A percentile compares a stretch with the other conserved stretches of the same genome.
Conservation (phyloP, 78 protist genomes). For the Cavenderia fasciculata region DNA sequence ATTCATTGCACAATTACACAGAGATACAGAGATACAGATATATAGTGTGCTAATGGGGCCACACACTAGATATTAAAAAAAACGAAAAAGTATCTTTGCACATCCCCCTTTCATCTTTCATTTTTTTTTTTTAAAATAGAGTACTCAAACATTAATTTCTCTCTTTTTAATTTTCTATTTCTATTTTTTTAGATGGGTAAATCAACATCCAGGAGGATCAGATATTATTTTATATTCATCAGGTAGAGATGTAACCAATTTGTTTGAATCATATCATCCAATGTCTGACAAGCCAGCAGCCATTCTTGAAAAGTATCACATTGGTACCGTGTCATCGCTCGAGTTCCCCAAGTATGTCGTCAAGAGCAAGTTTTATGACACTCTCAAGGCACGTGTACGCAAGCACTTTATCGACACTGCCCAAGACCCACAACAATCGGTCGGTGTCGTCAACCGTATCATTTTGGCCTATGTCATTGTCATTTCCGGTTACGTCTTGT, state of each 20-base stretch:
- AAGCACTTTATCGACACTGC: conserved; percentile 7
- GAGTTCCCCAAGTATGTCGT: conserved; percentile 39
- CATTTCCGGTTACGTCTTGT: background rate
- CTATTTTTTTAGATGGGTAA: conserved; percentile 44
- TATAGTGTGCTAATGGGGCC: too few species aligned
- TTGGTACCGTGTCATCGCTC: conserved; percentile 25
- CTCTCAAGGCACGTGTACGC: conserved; percentile 28
- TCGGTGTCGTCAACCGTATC: conserved; percentile 6
- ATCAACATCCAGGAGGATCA: conserved; percentile 53
- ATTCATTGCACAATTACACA: too few species aligned
- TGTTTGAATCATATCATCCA: conserved; percentile 54
- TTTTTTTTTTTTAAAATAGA: too few species aligned
- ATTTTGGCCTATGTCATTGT: background rate
- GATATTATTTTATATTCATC: conserved; percentile 22
- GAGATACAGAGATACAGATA: too few species aligned
- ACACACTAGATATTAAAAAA: too few species aligned
- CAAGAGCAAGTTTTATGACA: conserved; percentile 14
- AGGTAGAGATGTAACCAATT: conserved; percentile 50
- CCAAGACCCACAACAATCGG: conserved; percentile 46
- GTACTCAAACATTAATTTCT: too few species aligned
- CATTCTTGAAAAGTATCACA: conserved; percentile 10
- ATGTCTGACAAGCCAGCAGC: conserved; percentile 45
- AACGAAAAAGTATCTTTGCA: too few species aligned
- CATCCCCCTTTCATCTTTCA: too few species aligned
- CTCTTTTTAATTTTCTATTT: background rate